Evolutionary conservation across 164 flowering plant genomes (phyloP).

Genomic region (Liquidambar formosana): DNA sequence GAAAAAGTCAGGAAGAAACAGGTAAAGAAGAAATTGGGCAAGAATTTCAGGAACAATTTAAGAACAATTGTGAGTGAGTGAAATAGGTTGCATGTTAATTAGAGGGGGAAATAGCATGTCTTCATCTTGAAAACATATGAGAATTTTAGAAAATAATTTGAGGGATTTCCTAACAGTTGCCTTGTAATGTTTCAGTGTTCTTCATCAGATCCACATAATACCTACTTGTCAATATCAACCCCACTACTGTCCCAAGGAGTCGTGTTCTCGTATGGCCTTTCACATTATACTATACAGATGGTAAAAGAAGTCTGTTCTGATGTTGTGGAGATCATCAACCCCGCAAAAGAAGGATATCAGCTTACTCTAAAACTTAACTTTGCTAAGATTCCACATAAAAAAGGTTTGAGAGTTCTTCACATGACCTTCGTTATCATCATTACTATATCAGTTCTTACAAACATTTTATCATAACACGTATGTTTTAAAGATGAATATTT

Average conservation of each 20-base stretch:
- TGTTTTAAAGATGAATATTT: too few species aligned
- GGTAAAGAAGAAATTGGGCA: too few species aligned
- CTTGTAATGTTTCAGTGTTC: slow-evolving; percentile 46
- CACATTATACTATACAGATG: slow-evolving; percentile 36
- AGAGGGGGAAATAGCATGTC: not conserved
- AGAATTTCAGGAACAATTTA: too few species aligned
- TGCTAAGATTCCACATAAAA: slow-evolving; percentile 47
- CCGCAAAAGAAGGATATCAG: slow-evolving; percentile 67
- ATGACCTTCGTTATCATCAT: too few species aligned
- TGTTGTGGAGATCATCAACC: slow-evolving; percentile 56
- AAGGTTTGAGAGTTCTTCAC: slow-evolving; percentile 40
- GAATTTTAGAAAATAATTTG: not conserved
- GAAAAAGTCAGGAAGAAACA: too few species aligned
- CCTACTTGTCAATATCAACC: slow-evolving; percentile 68
- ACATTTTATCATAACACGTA: too few species aligned
- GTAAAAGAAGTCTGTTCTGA: slow-evolving; percentile 41
- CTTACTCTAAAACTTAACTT: slow-evolving; percentile 65
- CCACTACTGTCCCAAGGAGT: slow-evolving; percentile 52
- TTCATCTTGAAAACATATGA: not conserved
- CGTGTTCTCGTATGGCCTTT: slow-evolving; percentile 30
- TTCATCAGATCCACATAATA: slow-evolving; percentile 46
- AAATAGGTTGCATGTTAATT: not conserved
- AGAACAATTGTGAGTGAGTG: not conserved
- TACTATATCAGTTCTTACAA: too few species aligned
- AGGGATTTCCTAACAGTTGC: not conserved